Conservation (phyloP, 2,329 filamentous ascomycete species). For the Trematosphaeria pertusa region DNA sequence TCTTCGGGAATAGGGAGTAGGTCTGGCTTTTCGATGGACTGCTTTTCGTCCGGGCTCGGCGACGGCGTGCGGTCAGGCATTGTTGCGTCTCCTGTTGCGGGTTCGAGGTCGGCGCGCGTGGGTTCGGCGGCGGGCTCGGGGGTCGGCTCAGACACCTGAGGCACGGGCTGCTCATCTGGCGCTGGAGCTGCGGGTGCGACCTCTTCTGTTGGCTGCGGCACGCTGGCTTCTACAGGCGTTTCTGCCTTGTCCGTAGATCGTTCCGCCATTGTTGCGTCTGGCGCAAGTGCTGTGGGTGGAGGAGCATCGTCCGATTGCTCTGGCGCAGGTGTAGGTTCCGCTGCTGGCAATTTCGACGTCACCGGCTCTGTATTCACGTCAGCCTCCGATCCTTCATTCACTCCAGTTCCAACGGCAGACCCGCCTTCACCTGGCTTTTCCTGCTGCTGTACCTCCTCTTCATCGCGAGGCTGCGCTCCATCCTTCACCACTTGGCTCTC, state of each 20-base stretch:
- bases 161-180: conserved; percentile 25
- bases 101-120: not conserved
- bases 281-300: conserved; percentile 3
- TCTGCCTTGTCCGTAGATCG: not conserved
- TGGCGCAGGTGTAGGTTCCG: conserved; percentile 2
- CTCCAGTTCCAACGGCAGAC: not conserved
- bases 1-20: conserved; percentile 29
- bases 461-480: conserved; percentile 9
- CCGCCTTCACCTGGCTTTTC: conserved; percentile 9
- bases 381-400: not conserved
- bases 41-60: conserved; percentile 32
- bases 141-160: conserved; percentile 8
- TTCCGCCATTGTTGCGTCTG: conserved; percentile 6
- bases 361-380: conserved; percentile 18
- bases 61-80: conserved; percentile 26
- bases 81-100: conserved; percentile 7
- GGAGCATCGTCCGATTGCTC: conserved; percentile 11
- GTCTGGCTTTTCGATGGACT: conserved; percentile 41
- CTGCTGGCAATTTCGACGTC: conserved; percentile 2
- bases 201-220: conserved; percentile 19
- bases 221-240: conserved; percentile 16
- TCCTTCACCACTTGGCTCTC: conserved; percentile 13
- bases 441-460: conserved; percentile 8
- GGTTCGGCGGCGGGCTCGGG: conserved; percentile 27
- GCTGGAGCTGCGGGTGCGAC: conserved; percentile 25